phyloP scores from a whole-genome alignment of 805 yeast species.

The Kurtzmaniella cleridarum region DNA sequence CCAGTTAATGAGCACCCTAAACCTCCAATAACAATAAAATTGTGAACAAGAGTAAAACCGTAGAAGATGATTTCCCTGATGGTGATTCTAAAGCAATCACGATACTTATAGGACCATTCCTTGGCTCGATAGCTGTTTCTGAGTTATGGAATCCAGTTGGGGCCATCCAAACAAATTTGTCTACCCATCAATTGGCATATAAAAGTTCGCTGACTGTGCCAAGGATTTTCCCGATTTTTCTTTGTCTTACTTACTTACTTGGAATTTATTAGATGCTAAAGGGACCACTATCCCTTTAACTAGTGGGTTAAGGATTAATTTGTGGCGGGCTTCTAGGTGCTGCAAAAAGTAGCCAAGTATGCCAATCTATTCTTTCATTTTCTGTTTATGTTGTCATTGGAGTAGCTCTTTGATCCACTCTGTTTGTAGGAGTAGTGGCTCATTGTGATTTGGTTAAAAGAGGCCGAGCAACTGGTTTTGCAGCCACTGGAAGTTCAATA shows the following conservation, averaged over 20 bases:
- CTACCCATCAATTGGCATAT: constrained; percentile 29
- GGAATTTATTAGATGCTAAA: constrained; percentile 49
- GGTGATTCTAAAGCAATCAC: constrained; percentile 20
- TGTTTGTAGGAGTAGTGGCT: constrained; percentile 54
- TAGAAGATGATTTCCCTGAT: constrained; percentile 14
- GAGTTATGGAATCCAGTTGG: constrained; percentile 34
- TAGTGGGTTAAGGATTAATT: constrained; percentile 40
- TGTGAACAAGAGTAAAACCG: background rate
- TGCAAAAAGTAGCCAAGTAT: constrained; percentile 46
- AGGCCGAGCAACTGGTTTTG: constrained; percentile 53
- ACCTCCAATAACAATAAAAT: too few species aligned
- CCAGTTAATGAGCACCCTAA: too few species aligned
- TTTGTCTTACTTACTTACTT: constrained; percentile 22
- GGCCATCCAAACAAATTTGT: constrained; percentile 33
- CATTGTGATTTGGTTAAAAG: constrained; percentile 62
- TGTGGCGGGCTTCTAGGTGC: constrained; percentile 48
- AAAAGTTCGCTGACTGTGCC: constrained; percentile 25
- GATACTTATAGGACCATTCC: constrained; percentile 20
- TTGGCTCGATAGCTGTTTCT: constrained; percentile 19
- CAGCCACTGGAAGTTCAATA: constrained; percentile 61
- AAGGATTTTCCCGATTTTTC: constrained; percentile 37
- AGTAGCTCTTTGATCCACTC: constrained; percentile 53
- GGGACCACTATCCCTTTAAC: constrained; percentile 49
- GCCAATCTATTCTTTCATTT: constrained; percentile 57
- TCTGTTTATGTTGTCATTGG: constrained; percentile 55